Evolutionary conservation across 2,329 filamentous ascomycete genomes (phyloP), one percentile per base, ranked within the genome.

Genomic region (Fusarium lyarnte): DNA sequence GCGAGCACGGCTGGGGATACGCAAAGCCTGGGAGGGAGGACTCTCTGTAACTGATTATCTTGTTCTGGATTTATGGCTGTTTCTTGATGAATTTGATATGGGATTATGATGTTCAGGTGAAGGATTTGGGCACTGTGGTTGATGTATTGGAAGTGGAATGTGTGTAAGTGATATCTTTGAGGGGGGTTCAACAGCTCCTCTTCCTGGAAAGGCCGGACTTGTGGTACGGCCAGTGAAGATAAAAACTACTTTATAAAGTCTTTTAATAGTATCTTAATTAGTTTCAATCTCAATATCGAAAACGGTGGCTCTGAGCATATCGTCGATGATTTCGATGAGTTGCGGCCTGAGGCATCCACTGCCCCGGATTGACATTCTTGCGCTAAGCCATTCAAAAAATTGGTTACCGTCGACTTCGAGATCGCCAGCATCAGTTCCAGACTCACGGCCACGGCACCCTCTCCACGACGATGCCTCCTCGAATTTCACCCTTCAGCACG

Each of bases 391-490:
- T 66, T 62, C 74, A 72, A 78, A 78, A 78, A 78, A 71, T 73
- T 74, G 67, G 68, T 74, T 63, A 51, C 46, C 21, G 35, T 41
- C n/a, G 46, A 67, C 31, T 63, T 69, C 31, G 33, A 72, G 55
- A 71, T 64, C 72, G 69, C 63, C 73, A 71, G 62, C 57, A 76
- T 69, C 69, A 72, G 63, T 59, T 61, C 61, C 25, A 70, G 43
- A 69, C 47, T 58, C 58, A 66, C 74, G 69, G 75, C 76, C 69
- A 70, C 69, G 58, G 71, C 73, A 66, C 62, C 72, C 51, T 62
- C 62, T 47, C 57, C 61, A 52, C 66, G 70, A 76, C 74, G 54
- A 82, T 82, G 81, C 77, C 80, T 75, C 78, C 79, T 51, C 79
- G 79, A 73, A 76, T 82, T 42, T 65, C 78, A 33, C 72, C 77